Evolutionary conservation across 495 filamentous ascomycete genomes (phyloP).

Genomic region (Talaromyces stipitatus): DNA sequence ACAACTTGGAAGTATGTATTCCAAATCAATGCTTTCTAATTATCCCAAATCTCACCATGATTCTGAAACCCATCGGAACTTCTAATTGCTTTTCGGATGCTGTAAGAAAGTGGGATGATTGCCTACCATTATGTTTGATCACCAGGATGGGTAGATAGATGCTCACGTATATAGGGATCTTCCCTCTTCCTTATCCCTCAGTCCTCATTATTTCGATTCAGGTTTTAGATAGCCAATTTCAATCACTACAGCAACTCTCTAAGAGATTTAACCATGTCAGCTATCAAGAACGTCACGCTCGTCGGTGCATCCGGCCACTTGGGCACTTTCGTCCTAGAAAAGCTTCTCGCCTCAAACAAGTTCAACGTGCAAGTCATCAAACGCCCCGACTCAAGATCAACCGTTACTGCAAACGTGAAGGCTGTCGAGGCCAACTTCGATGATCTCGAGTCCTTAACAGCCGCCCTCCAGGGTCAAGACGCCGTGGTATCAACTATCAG

Average conservation of each 20-base stretch:
- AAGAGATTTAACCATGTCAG: conserved; percentile 2
- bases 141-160: neutral
- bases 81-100: neutral
- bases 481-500: conserved; percentile 48
- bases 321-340: conserved; percentile 21
- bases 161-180: neutral
- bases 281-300: conserved; percentile 5
- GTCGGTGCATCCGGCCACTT: conserved; percentile 5
- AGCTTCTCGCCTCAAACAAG: conserved; percentile 18
- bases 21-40: too few relatives aligned
- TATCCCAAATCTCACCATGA: neutral
- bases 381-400: conserved; percentile 17
- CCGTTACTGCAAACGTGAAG: conserved; percentile 5
- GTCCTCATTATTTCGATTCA: too few relatives aligned
- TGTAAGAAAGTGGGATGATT: neutral
- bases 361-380: conserved; percentile 30
- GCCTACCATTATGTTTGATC: neutral
- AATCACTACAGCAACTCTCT: too few relatives aligned
- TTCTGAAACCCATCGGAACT: neutral
- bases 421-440: conserved; percentile 9
- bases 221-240: too few relatives aligned
- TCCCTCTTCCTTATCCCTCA: neutral
- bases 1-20: too few relatives aligned
- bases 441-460: conserved; percentile 10
- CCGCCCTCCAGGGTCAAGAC: conserved; percentile 46